A percentile compares a stretch with the other conserved stretches of the same genome.
phyloP scores from a whole-genome alignment of 2,329 filamentous ascomycete species.

The Sporothrix curviconia region DNA sequence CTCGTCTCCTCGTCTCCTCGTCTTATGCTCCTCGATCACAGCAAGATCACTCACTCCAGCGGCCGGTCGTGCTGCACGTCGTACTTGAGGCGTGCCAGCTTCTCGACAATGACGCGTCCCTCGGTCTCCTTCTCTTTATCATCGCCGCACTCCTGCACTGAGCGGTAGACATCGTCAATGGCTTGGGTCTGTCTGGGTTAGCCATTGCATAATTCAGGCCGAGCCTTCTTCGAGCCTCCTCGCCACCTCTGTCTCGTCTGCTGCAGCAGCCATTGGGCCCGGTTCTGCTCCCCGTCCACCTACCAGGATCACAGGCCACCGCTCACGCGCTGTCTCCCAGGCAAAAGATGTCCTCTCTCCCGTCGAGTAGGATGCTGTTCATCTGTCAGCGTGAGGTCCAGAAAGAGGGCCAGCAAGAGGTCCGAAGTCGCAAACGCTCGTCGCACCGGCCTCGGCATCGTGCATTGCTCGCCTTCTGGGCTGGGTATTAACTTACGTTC shows the following conservation, averaged over 20 bases:
- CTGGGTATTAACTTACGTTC: too few species aligned
- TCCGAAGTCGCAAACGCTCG: too few species aligned
- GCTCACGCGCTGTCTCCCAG: conserved; percentile 71
- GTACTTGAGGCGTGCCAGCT: conserved; percentile 81
- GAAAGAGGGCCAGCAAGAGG: too few species aligned
- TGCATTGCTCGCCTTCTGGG: too few species aligned
- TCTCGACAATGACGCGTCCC: conserved; percentile 77
- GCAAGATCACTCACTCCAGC: conserved; percentile 33
- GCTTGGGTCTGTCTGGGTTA: conserved; percentile 62
- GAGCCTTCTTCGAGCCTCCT: too few species aligned
- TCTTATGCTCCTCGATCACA: neutral
- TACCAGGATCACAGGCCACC: conserved; percentile 94
- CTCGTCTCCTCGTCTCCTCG: neutral
- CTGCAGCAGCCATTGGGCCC: neutral
- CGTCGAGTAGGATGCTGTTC: conserved; percentile 54
- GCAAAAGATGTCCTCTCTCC: conserved; percentile 82
- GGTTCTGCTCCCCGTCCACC: neutral
- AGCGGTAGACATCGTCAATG: conserved; percentile 88
- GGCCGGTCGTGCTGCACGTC: conserved; percentile 84
- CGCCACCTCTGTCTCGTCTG: too few species aligned
- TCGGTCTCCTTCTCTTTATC: conserved; percentile 61
- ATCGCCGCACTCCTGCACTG: conserved; percentile 53
- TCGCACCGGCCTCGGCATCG: too few species aligned
- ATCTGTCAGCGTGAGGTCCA: neutral
- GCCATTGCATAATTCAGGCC: neutral